Evolutionary conservation across 2,329 filamentous ascomycete species (phyloP), one percentile per base, ranked within the genome.

Genomic region (Aspergillus clavatus): DNA sequence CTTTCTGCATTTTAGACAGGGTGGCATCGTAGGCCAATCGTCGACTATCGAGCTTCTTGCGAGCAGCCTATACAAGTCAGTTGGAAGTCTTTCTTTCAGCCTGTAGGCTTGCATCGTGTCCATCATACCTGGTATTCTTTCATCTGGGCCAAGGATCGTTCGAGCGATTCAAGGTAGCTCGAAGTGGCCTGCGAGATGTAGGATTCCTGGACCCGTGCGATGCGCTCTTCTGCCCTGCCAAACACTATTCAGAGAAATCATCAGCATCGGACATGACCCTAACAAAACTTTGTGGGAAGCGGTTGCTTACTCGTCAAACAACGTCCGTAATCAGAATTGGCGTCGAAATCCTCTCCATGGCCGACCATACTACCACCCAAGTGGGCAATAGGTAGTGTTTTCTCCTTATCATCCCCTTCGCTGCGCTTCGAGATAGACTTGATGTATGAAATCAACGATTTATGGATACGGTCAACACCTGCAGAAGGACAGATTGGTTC

Each of bases 31-130:
- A 96, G 52, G 89, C 89, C 46, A 97, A 76, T 48, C 91, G 82
- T 47, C 91, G 84, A 60, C 76, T 87, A 66, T 97, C 93, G 54
- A 97, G 84, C 80, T 95, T 96, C 80, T 93, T 96, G 62, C 91
- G 86, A 40, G 91, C 82, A 54, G 80, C 77, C 85, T 85, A 49
- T 47, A 47, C 47, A 39, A 49, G 60, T 48, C 31, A 21, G 19
- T 47, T 38, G 53, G 46, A 28, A 39, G 21, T 12, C n/a, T 21
- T 19, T 11, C n/a, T n/a, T n/a, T n/a, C n/a, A 5, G 10, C 5
- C 3, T 14, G 21, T 37, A 21, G 31, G 11, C 16, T n/a, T 12
- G 22, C 7, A 22, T 19, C 12, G 22, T 11, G 23, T 14, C 6
- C 7, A 16, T 65, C 78, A 43, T 76, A 91, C 87, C 78, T 96